Percentiles rank a stretch among this genome's conserved stretches.
Evolutionary conservation across 257 asterid genomes (phyloP).

Genomic region (Fraxinus excelsior): DNA sequence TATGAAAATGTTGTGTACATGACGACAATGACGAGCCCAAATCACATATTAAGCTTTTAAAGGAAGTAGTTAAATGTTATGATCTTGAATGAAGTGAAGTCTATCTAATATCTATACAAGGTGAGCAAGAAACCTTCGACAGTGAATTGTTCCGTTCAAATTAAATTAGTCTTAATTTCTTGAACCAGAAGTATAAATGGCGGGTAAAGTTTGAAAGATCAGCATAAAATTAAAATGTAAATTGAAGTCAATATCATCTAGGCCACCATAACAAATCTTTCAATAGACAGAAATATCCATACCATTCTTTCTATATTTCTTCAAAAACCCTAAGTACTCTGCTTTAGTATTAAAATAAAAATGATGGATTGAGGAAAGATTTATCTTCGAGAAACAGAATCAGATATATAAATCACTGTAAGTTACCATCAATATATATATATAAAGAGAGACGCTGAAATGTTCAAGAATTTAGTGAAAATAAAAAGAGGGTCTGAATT

Average conservation of each 20-base stretch:
- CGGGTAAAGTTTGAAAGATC: slow-evolving; percentile 2
- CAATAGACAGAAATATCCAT: not conserved
- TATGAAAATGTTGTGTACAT: no score
- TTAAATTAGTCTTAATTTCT: slow-evolving; percentile 9
- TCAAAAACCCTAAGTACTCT: slow-evolving; percentile 36
- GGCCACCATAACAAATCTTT: not conserved
- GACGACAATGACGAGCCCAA: no score
- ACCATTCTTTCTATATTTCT: slow-evolving; percentile 9
- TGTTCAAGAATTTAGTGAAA: slow-evolving; percentile 9
- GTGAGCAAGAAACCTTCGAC: no score
- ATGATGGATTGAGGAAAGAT: not conserved
- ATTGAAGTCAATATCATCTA: slow-evolving; percentile 5
- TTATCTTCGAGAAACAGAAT: slow-evolving; percentile 15
- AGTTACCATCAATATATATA: not conserved
- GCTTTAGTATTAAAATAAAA: not conserved
- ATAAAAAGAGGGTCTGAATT: slow-evolving; percentile 13
- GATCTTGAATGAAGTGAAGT: no score
- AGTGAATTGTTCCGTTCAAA: no score
- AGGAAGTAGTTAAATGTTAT: no score
- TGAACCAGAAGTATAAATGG: slow-evolving; percentile 22
- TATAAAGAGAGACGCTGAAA: not conserved
- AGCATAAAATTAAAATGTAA: not conserved
- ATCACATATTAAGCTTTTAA: no score
- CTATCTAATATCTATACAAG: no score
- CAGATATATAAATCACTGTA: not conserved